phyloP scores from a whole-genome alignment of 345 rosid species.

The Murraya koenigii region DNA sequence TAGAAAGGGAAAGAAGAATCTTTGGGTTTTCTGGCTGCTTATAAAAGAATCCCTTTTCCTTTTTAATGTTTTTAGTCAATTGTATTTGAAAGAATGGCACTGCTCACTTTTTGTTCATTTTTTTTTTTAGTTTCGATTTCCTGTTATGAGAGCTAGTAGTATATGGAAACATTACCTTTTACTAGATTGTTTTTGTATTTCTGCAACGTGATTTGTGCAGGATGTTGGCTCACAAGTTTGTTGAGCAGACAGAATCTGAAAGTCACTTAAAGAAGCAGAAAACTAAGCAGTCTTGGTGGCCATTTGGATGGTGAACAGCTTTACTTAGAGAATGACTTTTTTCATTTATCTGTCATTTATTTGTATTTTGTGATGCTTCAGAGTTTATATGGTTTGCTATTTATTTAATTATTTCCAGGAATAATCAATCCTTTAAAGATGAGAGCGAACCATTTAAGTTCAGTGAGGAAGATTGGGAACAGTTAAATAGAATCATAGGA shows the following conservation, averaged over 20 bases:
- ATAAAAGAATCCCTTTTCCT: no score
- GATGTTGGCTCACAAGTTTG: constrained; percentile 97
- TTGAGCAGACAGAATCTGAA: constrained; percentile 69
- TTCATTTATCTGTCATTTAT: not conserved
- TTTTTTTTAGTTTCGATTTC: not conserved
- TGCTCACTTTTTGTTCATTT: not conserved
- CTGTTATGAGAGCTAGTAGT: not conserved
- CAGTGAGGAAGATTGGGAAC: constrained; percentile 92
- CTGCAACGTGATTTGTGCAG: constrained; percentile 34
- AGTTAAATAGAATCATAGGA: constrained; percentile 78
- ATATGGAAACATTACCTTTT: not conserved
- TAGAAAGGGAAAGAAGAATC: not conserved
- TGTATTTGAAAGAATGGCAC: not conserved
- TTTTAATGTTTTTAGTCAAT: not conserved
- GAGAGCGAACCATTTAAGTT: constrained; percentile 71
- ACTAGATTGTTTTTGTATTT: not conserved
- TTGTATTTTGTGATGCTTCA: not conserved
- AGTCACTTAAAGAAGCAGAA: constrained; percentile 51
- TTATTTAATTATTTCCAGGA: constrained; percentile 50
- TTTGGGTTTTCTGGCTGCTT: not conserved
- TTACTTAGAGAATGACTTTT: constrained; percentile 2
- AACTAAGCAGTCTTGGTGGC: constrained; percentile 90
- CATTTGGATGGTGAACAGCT: constrained; percentile 73
- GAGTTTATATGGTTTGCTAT: constrained; percentile 7
- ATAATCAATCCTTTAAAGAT: constrained; percentile 51